phyloP scores from a whole-genome alignment of 2,329 filamentous ascomycete genomes.

The Aureobasidium sp. region DNA sequence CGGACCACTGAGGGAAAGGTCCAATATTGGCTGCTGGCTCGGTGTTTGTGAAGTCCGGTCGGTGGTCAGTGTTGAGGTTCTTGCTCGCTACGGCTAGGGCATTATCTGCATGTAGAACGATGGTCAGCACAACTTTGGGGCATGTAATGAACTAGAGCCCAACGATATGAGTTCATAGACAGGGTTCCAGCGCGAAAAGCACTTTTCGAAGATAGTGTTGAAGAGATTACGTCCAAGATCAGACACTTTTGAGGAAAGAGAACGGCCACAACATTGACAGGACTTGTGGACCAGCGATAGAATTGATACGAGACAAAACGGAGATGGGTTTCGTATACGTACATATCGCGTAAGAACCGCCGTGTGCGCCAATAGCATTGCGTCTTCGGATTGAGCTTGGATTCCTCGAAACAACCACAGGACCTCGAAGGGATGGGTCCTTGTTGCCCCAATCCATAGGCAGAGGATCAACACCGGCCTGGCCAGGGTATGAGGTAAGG shows the following conservation, averaged over 20 bases:
- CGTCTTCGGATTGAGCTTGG: conserved; percentile 63
- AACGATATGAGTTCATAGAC: background rate
- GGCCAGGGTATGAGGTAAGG: conserved; percentile 81
- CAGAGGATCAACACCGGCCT: conserved; percentile 89
- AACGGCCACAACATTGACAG: background rate
- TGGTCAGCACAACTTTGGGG: background rate
- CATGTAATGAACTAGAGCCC: background rate
- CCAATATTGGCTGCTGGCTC: conserved; percentile 87
- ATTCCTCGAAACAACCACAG: conserved; percentile 77
- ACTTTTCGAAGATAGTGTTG: background rate
- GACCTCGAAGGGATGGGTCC: conserved; percentile 69
- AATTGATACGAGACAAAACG: background rate
- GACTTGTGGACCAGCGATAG: background rate
- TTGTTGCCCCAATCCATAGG: conserved; percentile 79
- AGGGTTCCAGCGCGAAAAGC: background rate
- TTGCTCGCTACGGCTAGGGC: conserved; percentile 88
- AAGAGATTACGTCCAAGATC: background rate
- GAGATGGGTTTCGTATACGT: background rate
- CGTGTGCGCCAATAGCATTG: conserved; percentile 58
- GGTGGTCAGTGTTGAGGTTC: conserved; percentile 76
- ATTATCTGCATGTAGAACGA: conserved; percentile 40
- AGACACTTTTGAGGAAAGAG: background rate
- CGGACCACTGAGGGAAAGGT: conserved; percentile 63
- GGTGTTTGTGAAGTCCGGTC: conserved; percentile 72
- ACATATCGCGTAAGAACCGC: conserved; percentile 93